A percentile compares a stretch with the other conserved stretches of the same genome.
These are phyloP conservation scores for Pyrus hybrid DNA, from an alignment of 331 rosid species.

Conservation along the genomic window DNA sequence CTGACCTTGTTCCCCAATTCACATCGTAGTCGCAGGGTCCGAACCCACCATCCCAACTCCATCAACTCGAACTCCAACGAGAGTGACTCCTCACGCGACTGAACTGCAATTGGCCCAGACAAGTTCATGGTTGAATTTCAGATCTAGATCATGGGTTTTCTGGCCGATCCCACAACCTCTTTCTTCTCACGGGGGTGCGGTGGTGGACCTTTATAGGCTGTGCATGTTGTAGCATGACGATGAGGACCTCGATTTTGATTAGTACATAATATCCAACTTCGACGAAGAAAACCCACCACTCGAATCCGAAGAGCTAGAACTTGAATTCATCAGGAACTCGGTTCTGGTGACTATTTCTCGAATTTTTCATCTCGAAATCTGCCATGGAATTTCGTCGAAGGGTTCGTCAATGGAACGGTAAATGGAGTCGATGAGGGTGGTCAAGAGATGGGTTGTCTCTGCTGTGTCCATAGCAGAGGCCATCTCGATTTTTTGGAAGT, in stretches of 20 bases:
- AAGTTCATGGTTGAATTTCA: no score
- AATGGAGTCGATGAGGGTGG: constrained; percentile 73
- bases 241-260: background rate
- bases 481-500: constrained; percentile 14
- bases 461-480: constrained; percentile 23
- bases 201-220: constrained; percentile 18
- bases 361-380: constrained; percentile 39
- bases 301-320: constrained; percentile 87
- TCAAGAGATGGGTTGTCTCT: constrained; percentile 93
- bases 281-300: constrained; percentile 84
- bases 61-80: no score
- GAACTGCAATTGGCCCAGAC: no score
- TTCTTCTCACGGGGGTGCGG: no score
- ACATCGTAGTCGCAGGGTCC: no score
- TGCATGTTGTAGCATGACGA: constrained; percentile 22
- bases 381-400: constrained; percentile 45
- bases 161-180: no score
- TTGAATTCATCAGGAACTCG: constrained; percentile 45
- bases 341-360: constrained; percentile 16
- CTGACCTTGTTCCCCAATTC: no score
- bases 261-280: constrained; percentile 1
- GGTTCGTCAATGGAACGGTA: constrained; percentile 78
- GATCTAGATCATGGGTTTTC: no score
- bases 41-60: no score
- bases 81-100: no score